These are phyloP conservation scores for Dioscorea cayenensis DNA, from an alignment of 116 monocot genomes.

Conservation along the genomic window DNA sequence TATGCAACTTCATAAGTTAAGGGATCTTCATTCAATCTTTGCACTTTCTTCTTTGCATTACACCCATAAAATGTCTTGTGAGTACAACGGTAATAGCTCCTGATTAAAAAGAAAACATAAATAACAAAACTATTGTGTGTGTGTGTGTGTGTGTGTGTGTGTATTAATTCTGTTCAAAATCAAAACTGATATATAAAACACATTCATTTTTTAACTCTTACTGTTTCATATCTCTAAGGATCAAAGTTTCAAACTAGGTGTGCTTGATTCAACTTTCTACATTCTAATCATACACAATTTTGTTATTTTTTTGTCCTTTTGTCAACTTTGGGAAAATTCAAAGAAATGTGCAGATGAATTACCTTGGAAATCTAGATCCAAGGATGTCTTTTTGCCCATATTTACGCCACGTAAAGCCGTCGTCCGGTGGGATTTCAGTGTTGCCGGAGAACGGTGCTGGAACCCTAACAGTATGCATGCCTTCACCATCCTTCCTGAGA, in stretches of 20 bases:
- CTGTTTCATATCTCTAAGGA: too few species aligned
- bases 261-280: too few species aligned
- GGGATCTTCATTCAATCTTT: slow-evolving; percentile 66
- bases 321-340: too few species aligned
- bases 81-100: slow-evolving; percentile 85
- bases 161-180: too few species aligned
- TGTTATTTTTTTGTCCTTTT: background rate
- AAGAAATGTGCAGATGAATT: background rate
- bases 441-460: slow-evolving; percentile 39
- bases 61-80: slow-evolving; percentile 87
- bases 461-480: slow-evolving; percentile 17
- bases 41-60: slow-evolving; percentile 78
- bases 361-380: slow-evolving; percentile 60
- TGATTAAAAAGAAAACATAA: background rate
- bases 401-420: slow-evolving; percentile 90
- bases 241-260: too few species aligned
- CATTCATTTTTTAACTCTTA: too few species aligned
- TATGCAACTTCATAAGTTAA: slow-evolving; percentile 60
- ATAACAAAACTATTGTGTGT: too few species aligned
- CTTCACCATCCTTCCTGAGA: slow-evolving; percentile 37
- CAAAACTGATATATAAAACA: too few species aligned
- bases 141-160: too few species aligned
- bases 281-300: too few species aligned
- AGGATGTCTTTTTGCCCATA: slow-evolving; percentile 87
- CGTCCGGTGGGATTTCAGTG: slow-evolving; percentile 64